Evolutionary conservation across 2,329 filamentous ascomycete species (phyloP).

Genomic region (Kalaharituber pfeilii): DNA sequence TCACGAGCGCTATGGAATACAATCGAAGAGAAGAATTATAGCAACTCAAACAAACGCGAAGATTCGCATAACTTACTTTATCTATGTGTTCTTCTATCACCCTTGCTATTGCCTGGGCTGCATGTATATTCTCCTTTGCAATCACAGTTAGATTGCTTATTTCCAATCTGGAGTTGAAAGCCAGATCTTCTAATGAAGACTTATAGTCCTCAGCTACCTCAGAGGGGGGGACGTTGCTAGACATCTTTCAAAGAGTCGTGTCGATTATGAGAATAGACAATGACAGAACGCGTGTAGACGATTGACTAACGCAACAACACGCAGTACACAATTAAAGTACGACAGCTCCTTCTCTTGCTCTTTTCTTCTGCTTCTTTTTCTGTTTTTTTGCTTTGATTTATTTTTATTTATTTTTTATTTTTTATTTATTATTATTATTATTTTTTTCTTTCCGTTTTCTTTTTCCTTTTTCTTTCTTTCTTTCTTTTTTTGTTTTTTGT

Average conservation of each 20-base stretch:
- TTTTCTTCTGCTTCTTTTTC: conserved; percentile 9
- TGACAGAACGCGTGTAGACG: conserved; percentile 13
- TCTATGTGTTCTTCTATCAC: conserved; percentile 86
- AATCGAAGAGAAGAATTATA: conserved; percentile 21
- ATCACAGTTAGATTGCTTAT: conserved; percentile 97
- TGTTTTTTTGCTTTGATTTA: conserved; percentile 9
- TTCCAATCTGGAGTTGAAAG: conserved; percentile 78
- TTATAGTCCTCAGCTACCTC: conserved; percentile 93
- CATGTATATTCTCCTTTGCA: conserved; percentile 90
- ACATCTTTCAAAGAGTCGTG: conserved; percentile 26
- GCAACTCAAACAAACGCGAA: conserved; percentile 1
- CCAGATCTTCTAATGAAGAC: conserved; percentile 79
- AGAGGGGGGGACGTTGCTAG: conserved; percentile 35
- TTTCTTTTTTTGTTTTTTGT: too few relatives aligned
- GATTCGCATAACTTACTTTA: conserved; percentile 48
- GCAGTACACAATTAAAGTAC: conserved; percentile 13
- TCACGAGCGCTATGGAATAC: conserved; percentile 17
- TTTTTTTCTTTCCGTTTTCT: background rate
- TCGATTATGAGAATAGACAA: conserved; percentile 30
- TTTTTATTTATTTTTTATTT: conserved; percentile 6
- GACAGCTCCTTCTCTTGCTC: conserved; percentile 9
- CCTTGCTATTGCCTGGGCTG: conserved; percentile 81
- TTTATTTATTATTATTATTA: conserved; percentile 7
- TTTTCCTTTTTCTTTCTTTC: background rate
- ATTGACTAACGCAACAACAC: conserved; percentile 13